Evolutionary conservation across 345 rosid species (phyloP), one percentile per base, ranked within the genome.

Genomic region (Gossypium herbaceum): DNA sequence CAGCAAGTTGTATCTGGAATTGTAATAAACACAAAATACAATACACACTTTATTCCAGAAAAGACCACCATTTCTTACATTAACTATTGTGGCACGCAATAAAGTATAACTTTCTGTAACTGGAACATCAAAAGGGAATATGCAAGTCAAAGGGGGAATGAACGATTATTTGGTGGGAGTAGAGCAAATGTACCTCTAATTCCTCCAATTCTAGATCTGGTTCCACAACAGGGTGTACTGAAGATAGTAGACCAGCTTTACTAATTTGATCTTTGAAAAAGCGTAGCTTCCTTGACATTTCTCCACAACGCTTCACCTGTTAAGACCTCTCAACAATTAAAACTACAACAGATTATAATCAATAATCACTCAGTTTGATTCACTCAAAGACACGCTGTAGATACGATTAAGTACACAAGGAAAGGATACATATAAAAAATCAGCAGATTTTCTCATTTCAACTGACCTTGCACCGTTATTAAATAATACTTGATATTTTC

Each of bases 241-340:
- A 86, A 81, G 91, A 88, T 59, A 84, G 79, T 70, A 92, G 83
- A 80, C 97, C 90, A 78, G 98, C 98, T 84, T 94, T 94, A 64
- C 75, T 84, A 54, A 90, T 90, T 89, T 94, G 98, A 76, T 94
- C 98, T 84, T 87, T 94, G 73, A 94, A 81, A 84, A 91, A 92
- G 17, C 92, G 87, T 20, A 94, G 84, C 82, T 92, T 94, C 78
- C 98, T 91, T 27, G 97, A 94, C 98, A 92, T 94, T 81, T 94
- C 98, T 69, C 92, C 98, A 39, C 98, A 94, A 65, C 98, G 86
- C 79, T 94, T 94, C 60, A 94, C 97, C 99, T 94, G 79, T 78
- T 62, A 79, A 78, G 71, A 69, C 2, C 72, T 75, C 82, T 72
- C 61, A 73, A 39, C 48, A 70, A 83, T 79, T 77, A 76, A 16